Evolutionary conservation across 495 filamentous ascomycete species (phyloP), one percentile per base, ranked within the genome.

Genomic region (Chlorociboria aeruginascens): DNA sequence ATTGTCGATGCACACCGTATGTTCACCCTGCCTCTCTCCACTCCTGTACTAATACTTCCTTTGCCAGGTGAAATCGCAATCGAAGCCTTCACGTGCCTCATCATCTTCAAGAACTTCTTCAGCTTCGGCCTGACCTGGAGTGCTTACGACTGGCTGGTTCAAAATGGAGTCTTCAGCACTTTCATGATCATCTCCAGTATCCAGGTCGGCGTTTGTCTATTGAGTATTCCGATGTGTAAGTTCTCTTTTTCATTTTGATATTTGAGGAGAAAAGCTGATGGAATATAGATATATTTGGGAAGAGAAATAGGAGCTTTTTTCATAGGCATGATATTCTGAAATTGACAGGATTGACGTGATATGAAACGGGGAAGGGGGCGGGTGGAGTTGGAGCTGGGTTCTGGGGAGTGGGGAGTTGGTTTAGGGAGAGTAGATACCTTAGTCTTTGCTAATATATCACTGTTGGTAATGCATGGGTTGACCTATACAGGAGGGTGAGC

Each of bases 61-160:
- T 49, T 4, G 4, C 20, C 20, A 87, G 83, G 82, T 8, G 78
- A 87, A 46, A 81, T 96, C 44, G 78, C 88, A 1, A 80, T 96
- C 39, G 89, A 96, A 67, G 85, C 82, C 3, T 95, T 96, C 61
- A 96, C 89, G 0, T 85, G 83, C 66, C 71, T 94, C 55, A 69
- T 95, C 43, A 76, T 96, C 17, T 96, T 96, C 73, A 95, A 88
- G 65, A 95, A 95, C 53, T 71, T 95, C 48, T 92, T 96, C 68
- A 83, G 79, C 56, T 95, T 94, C 54, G 83, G 76, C 6, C 67
- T 96, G 32, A 95, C 89, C 0, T 89, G 78, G 49, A 78, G 74
- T 49, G 86, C 85, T 3, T 94, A 85, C 54, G 65, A 87, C 29
- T 95, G 89, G 89, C 64, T 96, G 8, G 64, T 81, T 3, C 14